A percentile compares a stretch with the other conserved stretches of the same genome.
phyloP scores from a whole-genome alignment of 306 rosid species.

The Vigna radiata region DNA sequence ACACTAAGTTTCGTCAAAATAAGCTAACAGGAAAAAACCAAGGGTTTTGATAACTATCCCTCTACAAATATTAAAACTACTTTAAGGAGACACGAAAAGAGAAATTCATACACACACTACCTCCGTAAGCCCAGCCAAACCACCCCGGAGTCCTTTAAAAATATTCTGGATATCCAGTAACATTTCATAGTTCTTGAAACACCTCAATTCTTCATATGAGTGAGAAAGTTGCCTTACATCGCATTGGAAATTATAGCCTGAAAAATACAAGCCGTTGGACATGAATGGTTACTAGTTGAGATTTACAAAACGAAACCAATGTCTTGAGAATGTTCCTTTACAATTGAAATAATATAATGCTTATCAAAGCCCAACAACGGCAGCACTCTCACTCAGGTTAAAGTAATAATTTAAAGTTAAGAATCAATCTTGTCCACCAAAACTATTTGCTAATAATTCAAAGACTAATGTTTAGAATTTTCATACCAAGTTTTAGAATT shows the following conservation, averaged over 20 bases:
- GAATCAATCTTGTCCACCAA: conserved; percentile 5
- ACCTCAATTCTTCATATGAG: conserved; percentile 73
- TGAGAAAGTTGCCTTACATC: conserved; percentile 84
- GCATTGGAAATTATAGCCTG: conserved; percentile 93
- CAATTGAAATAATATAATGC: neutral
- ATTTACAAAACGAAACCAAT: conserved; percentile 31
- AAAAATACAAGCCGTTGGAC: conserved; percentile 46
- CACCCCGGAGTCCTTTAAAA: conserved; percentile 80
- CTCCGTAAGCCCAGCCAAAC: conserved; percentile 87
- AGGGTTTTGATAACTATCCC: conserved; percentile 16
- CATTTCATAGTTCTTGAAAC: conserved; percentile 87
- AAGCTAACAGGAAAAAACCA: conserved; percentile 31
- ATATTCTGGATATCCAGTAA: conserved; percentile 83
- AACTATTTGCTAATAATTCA: conserved; percentile 24
- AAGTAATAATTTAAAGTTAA: conserved; percentile 39
- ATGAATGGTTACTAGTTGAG: conserved; percentile 41
- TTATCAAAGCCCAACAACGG: conserved; percentile 16
- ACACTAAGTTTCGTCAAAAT: conserved; percentile 40
- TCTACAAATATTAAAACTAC: conserved; percentile 5
- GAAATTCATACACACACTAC: conserved; percentile 48
- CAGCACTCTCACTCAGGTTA: conserved; percentile 27
- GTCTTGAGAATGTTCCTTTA: neutral
- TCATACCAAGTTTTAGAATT: conserved; percentile 90
- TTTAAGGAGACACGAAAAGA: conserved; percentile 10
- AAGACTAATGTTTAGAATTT: conserved; percentile 31